Percentiles rank a stretch among this genome's conserved stretches.
phyloP scores from a whole-genome alignment of 2,329 filamentous ascomycete genomes.

The Aphanocladium album region DNA sequence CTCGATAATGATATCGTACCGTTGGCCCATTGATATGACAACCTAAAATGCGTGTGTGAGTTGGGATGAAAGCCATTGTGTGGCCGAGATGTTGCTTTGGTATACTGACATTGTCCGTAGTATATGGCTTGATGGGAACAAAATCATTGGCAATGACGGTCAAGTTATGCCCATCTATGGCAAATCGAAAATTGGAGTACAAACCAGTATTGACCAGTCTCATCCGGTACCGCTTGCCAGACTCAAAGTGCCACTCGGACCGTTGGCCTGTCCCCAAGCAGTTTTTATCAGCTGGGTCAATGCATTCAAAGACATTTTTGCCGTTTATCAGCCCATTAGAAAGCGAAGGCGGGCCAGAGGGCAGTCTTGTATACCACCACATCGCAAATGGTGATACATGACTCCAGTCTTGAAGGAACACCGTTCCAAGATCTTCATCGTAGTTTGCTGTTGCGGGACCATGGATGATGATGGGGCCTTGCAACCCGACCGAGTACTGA shows the following conservation, averaged over 20 bases:
- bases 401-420: conserved; percentile 58
- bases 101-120: conserved; percentile 37
- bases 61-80: neutral
- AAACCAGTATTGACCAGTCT: conserved; percentile 43
- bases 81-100: neutral
- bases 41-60: neutral
- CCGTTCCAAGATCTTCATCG: conserved; percentile 56
- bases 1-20: conserved; percentile 35
- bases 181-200: conserved; percentile 41
- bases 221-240: conserved; percentile 41
- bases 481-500: conserved; percentile 48
- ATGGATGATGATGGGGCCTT: conserved; percentile 57
- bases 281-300: conserved; percentile 8
- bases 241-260: conserved; percentile 33
- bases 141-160: conserved; percentile 54
- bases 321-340: conserved; percentile 42
- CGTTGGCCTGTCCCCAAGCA: conserved; percentile 26
- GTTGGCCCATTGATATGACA: conserved; percentile 42
- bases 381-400: conserved; percentile 24
- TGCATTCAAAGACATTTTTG: conserved; percentile 15
- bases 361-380: neutral
- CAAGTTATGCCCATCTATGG: conserved; percentile 52
- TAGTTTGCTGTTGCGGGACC: conserved; percentile 55
- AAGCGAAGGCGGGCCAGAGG: neutral
- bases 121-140: conserved; percentile 52